Percentiles rank a stretch among this genome's conserved stretches.
These are phyloP conservation scores for Aspergillus panamensis DNA, from an alignment of 495 filamentous ascomycete species.

Conservation along the genomic window DNA sequence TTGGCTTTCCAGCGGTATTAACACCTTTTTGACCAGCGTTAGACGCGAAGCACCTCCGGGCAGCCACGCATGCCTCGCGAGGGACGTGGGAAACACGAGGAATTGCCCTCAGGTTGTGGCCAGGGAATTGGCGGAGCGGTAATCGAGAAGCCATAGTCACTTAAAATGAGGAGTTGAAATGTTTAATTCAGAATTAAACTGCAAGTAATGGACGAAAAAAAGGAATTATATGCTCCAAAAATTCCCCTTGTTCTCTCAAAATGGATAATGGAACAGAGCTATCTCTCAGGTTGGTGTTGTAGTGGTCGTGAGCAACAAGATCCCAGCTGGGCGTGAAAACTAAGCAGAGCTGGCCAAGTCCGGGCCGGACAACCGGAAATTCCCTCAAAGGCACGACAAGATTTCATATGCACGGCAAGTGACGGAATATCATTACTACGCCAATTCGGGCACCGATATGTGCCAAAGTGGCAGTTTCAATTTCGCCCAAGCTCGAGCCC, in stretches of 20 bases:
- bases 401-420: conserved; percentile 27
- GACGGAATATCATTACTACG: conserved; percentile 44
- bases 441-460: conserved; percentile 19
- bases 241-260: neutral
- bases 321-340: conserved; percentile 13
- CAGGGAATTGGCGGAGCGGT: conserved; percentile 37
- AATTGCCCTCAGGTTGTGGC: conserved; percentile 32
- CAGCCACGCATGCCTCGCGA: conserved; percentile 9
- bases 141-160: conserved; percentile 44
- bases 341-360: conserved; percentile 13
- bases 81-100: conserved; percentile 26
- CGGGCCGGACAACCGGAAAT: conserved; percentile 35
- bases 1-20: conserved; percentile 3
- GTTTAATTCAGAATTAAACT: neutral
- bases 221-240: neutral
- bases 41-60: conserved; percentile 21
- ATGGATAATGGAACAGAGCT: too few species aligned
- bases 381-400: conserved; percentile 16
- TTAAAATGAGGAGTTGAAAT: conserved; percentile 3
- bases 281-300: neutral
- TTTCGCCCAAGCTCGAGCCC: neutral
- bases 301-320: conserved; percentile 10
- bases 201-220: neutral
- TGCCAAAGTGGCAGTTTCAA: conserved; percentile 26
- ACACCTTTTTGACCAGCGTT: conserved; percentile 7